Evolutionary conservation across 2,329 filamentous ascomycete species (phyloP).

Genomic region (Verticillium isaacii): DNA sequence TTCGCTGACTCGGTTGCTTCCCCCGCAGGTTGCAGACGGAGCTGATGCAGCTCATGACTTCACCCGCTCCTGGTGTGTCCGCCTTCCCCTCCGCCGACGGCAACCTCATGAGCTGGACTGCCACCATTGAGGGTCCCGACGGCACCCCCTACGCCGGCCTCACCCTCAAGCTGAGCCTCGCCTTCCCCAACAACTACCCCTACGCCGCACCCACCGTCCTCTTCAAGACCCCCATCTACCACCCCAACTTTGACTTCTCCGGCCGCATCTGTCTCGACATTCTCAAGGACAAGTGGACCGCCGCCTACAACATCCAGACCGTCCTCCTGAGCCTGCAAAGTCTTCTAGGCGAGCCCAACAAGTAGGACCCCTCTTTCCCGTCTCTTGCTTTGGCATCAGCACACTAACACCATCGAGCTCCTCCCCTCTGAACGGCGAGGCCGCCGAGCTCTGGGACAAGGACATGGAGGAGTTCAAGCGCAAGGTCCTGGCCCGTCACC

Average conservation of each 20-base stretch:
- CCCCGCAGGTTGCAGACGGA: constrained; percentile 80
- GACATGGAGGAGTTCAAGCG: constrained; percentile 83
- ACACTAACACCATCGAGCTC: constrained; percentile 49
- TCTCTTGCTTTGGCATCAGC: background rate
- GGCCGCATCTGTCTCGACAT: constrained; percentile 97
- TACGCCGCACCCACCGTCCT: constrained; percentile 87
- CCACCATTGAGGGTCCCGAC: constrained; percentile 85
- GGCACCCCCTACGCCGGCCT: constrained; percentile 88
- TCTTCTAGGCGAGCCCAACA: constrained; percentile 93
- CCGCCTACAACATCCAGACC: constrained; percentile 93
- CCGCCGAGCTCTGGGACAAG: constrained; percentile 92
- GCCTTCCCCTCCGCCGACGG: constrained; percentile 89
- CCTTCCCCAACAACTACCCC: constrained; percentile 89
- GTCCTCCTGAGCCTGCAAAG: constrained; percentile 92
- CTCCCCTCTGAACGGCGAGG: constrained; percentile 92
- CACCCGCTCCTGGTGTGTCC: constrained; percentile 85
- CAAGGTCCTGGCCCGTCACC: constrained; percentile 59
- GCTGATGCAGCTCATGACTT: constrained; percentile 97
- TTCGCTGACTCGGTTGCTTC: constrained; percentile 1
- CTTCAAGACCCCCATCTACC: constrained; percentile 98
- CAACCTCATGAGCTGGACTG: constrained; percentile 88
- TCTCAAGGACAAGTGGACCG: constrained; percentile 98
- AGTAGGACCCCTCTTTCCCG: constrained; percentile 54
- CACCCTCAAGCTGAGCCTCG: constrained; percentile 86
- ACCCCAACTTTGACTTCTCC: constrained; percentile 97